These are phyloP conservation scores for Eimeria zaria DNA, from an alignment of 169 alveolate species.

Conservation along the genomic window DNA sequence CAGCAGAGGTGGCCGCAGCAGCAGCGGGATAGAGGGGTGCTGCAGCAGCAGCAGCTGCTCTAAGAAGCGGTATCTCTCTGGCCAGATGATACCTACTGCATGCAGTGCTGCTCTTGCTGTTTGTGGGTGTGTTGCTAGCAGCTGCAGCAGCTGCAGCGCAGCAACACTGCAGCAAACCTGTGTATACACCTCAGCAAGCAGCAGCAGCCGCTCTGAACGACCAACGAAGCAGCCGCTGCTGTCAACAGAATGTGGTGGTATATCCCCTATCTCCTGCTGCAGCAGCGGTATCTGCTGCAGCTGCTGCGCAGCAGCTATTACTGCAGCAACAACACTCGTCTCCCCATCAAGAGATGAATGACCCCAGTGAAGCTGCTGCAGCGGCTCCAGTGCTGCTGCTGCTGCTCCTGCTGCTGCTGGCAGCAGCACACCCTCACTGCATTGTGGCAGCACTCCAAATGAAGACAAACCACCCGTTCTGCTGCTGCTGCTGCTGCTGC, in stretches of 20 bases:
- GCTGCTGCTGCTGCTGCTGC: slow-evolving; percentile 70
- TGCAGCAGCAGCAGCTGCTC: slow-evolving; percentile 76
- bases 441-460: slow-evolving; percentile 15
- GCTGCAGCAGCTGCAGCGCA: slow-evolving; percentile 81
- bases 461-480: not conserved
- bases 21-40: slow-evolving; percentile 38
- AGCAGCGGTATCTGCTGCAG: slow-evolving; percentile 54
- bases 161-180: slow-evolving; percentile 77
- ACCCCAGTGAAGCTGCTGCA: slow-evolving; percentile 59
- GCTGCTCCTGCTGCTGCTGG: slow-evolving; percentile 66
- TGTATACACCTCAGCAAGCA: slow-evolving; percentile 42
- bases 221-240: slow-evolving; percentile 35
- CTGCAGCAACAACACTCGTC: slow-evolving; percentile 42
- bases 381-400: slow-evolving; percentile 62
- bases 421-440: slow-evolving; percentile 68
- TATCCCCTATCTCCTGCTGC: slow-evolving; percentile 29
- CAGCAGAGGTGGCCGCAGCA: slow-evolving; percentile 83
- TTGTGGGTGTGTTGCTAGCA: slow-evolving; percentile 10
- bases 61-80: slow-evolving; percentile 64
- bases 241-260: slow-evolving; percentile 60
- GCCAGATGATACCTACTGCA: slow-evolving; percentile 57
- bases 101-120: slow-evolving; percentile 69
- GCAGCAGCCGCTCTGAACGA: slow-evolving; percentile 35
- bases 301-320: slow-evolving; percentile 16
- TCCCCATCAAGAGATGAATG: not conserved